These are phyloP conservation scores for Escovopsis sp. DNA, from an alignment of 2,329 filamentous ascomycete species.

Conservation along the genomic window DNA sequence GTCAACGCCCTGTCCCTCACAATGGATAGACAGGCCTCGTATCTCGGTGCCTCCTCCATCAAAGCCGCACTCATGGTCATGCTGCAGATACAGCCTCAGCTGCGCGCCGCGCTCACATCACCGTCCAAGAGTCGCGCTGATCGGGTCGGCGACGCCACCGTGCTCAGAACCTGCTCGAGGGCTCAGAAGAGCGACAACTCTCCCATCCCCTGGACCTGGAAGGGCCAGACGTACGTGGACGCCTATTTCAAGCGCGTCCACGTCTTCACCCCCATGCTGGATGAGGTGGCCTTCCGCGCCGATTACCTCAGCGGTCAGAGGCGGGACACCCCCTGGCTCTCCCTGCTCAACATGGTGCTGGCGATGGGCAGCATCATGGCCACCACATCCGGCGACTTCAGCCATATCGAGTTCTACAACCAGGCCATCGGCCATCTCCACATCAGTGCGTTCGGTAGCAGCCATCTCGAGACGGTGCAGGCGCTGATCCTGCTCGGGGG, in stretches of 20 bases:
- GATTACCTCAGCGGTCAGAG: slow-evolving; percentile 33
- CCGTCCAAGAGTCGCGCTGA: not conserved
- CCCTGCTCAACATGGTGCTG: slow-evolving; percentile 47
- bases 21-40: slow-evolving; percentile 41
- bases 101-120: slow-evolving; percentile 11
- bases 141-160: not conserved
- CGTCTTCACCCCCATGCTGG: slow-evolving; percentile 43
- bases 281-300: slow-evolving; percentile 43
- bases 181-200: not conserved
- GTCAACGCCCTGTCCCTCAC: slow-evolving; percentile 40
- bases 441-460: slow-evolving; percentile 39
- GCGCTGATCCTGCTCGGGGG: slow-evolving; percentile 57
- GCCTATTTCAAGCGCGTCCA: slow-evolving; percentile 42
- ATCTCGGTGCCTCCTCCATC: slow-evolving; percentile 50
- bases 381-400: slow-evolving; percentile 30
- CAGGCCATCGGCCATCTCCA: slow-evolving; percentile 37
- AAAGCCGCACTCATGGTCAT: slow-evolving; percentile 48
- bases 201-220: slow-evolving; percentile 3
- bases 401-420: slow-evolving; percentile 42
- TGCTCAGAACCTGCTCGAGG: not conserved
- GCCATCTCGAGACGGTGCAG: slow-evolving; percentile 61
- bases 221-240: slow-evolving; percentile 17
- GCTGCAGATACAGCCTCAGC: slow-evolving; percentile 18
- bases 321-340: slow-evolving; percentile 43
- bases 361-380: slow-evolving; percentile 46